Base-by-base conservation (phyloP, 129 eudicot genomes). In the Cynara cardunculus region DNA sequence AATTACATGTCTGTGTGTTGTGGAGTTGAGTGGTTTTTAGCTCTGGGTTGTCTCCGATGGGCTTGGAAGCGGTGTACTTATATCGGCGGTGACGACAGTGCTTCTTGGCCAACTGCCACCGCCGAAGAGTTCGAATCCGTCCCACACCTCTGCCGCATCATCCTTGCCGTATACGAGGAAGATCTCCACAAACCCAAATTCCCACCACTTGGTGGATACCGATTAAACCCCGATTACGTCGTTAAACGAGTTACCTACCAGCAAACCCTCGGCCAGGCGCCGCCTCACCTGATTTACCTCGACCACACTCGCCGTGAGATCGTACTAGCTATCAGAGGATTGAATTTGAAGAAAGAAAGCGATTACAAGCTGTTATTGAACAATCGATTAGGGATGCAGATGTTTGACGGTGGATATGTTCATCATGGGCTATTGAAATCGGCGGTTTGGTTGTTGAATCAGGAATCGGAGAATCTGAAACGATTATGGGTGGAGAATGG, bases 371-470 rank as follows among this genome's bases (percentile, higher is more conserved):
- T 92, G 26, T 27, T 94, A 56, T 84, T 92, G 18, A 86, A 94
- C 35, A 94, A 94, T 74, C 81, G 89, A 62, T 75, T 92, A 7
- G 97, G 99, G 3, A 86, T 56, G 89, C 96, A 94, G 84, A 92
- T 89, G 97, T 94, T 94, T 65, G 98, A 94, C 44, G 98, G 98
- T 0, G 98, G 98, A 5, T 94, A 88, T 76, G 98, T 94, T 18
- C 98, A 94, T 49, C 93, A 92, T n/a, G 98, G 98, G 75, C 53
- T 94, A 41, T 22, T 94, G 81, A 92, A 92, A 30, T 87, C 96
- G 0, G 98, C 97, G 4, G 59, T 78, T 12, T 94, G 97, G 97
- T 69, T 94, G 82, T 27, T 94, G 84, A 86, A 87, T 16, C 75
- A 82, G 16, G 98, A 94, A 59, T 78, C 89, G 2, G 97, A 87